Percentiles rank a stretch among this genome's conserved stretches.
These are phyloP conservation scores for Linnemannia hyalina DNA, from an alignment of 192 early-diverging fungal species.

Conservation along the genomic window DNA sequence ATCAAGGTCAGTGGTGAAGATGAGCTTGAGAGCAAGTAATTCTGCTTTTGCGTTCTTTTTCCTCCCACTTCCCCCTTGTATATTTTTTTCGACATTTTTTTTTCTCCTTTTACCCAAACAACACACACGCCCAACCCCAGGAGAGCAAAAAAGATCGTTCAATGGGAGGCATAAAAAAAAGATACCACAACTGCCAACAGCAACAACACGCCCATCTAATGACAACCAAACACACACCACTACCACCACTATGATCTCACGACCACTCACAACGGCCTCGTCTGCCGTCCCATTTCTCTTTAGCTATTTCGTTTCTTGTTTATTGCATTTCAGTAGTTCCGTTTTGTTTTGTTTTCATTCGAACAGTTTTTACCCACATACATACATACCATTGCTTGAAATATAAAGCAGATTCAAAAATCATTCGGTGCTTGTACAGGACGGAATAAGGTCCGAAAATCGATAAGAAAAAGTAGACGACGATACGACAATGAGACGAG, in stretches of 20 bases:
- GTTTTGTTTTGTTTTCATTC: background rate
- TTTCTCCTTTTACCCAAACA: too few species aligned
- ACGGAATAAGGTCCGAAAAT: too few species aligned
- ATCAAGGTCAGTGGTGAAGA: slow-evolving; percentile 18
- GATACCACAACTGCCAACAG: background rate
- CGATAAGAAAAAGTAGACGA: too few species aligned
- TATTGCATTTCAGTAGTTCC: background rate
- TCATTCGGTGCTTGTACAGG: too few species aligned
- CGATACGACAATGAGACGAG: too few species aligned
- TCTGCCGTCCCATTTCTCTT: background rate
- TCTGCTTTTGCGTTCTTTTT: too few species aligned
- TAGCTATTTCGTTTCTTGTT: background rate
- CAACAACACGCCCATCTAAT: background rate
- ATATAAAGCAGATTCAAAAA: too few species aligned
- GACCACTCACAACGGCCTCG: slow-evolving; percentile 11
- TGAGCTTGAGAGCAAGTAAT: background rate
- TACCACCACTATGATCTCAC: background rate
- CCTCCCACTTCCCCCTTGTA: too few species aligned
- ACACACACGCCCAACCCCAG: too few species aligned
- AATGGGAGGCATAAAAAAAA: background rate
- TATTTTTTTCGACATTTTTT: too few species aligned
- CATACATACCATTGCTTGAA: too few species aligned
- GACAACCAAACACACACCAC: background rate
- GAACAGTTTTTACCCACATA: too few species aligned
- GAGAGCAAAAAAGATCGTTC: background rate